These are phyloP conservation scores for Leptographium wingfieldii DNA, from an alignment of 2,329 filamentous ascomycete species.

Conservation along the genomic window DNA sequence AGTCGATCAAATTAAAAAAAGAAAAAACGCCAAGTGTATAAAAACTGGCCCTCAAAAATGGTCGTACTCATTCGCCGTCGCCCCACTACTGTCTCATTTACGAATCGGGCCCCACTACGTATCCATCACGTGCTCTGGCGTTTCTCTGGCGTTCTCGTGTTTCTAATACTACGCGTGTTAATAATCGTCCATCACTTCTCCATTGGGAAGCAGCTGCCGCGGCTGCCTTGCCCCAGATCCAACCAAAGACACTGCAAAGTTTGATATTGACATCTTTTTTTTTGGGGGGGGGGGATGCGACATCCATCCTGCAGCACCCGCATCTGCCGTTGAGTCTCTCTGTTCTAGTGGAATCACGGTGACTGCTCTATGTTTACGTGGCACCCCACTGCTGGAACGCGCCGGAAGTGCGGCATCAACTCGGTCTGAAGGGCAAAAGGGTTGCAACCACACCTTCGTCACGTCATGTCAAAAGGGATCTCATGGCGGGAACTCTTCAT, in stretches of 20 bases:
- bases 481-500: constrained; percentile 7
- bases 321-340: too few species aligned
- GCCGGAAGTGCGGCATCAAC: too few species aligned
- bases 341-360: too few species aligned
- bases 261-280: too few species aligned
- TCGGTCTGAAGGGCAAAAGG: too few species aligned
- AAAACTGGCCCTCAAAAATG: background rate
- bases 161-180: background rate
- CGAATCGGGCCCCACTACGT: background rate
- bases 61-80: background rate
- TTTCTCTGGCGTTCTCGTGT: constrained; percentile 2
- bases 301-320: too few species aligned
- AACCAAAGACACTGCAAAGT: too few species aligned
- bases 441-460: background rate
- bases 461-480: background rate
- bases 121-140: constrained; percentile 7
- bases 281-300: too few species aligned
- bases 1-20: background rate
- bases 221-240: background rate
- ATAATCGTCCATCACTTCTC: background rate
- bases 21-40: background rate
- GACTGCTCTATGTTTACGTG: background rate
- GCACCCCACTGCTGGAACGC: background rate
- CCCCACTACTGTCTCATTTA: background rate
- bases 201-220: background rate